Percentiles rank a stretch among this genome's conserved stretches.
phyloP scores from a whole-genome alignment of 2,329 filamentous ascomycete species.

The Fusarium chlamydosporum region DNA sequence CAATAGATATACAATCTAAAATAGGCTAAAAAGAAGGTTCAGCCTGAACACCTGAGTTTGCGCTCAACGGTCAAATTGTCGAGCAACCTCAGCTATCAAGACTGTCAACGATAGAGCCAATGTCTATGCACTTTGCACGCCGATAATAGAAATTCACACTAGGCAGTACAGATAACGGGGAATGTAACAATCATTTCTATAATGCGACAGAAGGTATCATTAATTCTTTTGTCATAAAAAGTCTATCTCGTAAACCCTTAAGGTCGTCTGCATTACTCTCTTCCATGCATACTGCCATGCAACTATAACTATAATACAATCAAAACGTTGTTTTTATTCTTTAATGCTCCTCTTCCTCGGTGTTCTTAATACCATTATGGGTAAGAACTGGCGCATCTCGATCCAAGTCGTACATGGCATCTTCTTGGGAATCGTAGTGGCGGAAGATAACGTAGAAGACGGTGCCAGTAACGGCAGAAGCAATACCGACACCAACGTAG shows the following conservation, averaged over 20 bases:
- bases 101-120: too few relatives aligned
- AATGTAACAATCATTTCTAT: too few relatives aligned
- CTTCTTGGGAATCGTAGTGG: conserved; percentile 57
- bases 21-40: too few relatives aligned
- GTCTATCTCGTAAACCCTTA: conserved; percentile 7
- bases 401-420: conserved; percentile 58
- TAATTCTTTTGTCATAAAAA: conserved; percentile 9
- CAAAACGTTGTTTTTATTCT: neutral
- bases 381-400: conserved; percentile 52
- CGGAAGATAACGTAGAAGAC: conserved; percentile 65
- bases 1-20: too few relatives aligned
- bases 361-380: conserved; percentile 13
- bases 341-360: neutral
- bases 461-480: conserved; percentile 63
- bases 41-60: neutral
- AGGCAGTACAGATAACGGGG: too few relatives aligned
- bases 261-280: neutral
- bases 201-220: neutral
- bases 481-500: conserved; percentile 70
- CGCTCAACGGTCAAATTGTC: neutral
- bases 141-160: too few relatives aligned
- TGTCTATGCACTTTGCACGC: too few relatives aligned
- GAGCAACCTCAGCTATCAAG: too few relatives aligned
- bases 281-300: neutral
- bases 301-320: conserved; percentile 15